Percentiles rank a stretch among this genome's conserved stretches.
These are phyloP conservation scores for Tetracladium setigerum DNA, from an alignment of 495 filamentous ascomycete species.

Conservation along the genomic window DNA sequence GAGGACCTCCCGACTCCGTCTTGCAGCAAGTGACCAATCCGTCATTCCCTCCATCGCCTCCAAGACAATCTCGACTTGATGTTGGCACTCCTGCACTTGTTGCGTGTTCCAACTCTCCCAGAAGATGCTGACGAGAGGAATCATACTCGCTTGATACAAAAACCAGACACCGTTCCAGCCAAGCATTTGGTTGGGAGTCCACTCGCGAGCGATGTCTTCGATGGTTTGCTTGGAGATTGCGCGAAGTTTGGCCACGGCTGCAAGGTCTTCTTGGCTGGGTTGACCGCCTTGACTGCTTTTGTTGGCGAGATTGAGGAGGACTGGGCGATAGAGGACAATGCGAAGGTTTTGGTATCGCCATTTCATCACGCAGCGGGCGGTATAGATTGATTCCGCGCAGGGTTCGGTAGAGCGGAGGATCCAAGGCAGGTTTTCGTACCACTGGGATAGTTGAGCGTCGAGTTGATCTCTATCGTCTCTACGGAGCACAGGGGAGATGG, in stretches of 20 bases:
- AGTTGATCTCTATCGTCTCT: slow-evolving; percentile 56
- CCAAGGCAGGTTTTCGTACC: slow-evolving; percentile 66
- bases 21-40: slow-evolving; percentile 63
- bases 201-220: slow-evolving; percentile 59
- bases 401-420: slow-evolving; percentile 62
- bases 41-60: slow-evolving; percentile 61
- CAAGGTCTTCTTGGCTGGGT: slow-evolving; percentile 59
- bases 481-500: slow-evolving; percentile 57
- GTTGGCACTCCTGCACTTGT: slow-evolving; percentile 26
- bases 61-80: slow-evolving; percentile 61
- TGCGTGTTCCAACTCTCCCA: slow-evolving; percentile 48
- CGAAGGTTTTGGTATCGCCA: slow-evolving; percentile 76
- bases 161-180: slow-evolving; percentile 84
- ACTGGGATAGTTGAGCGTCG: slow-evolving; percentile 60
- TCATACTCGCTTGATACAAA: slow-evolving; percentile 71
- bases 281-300: slow-evolving; percentile 46
- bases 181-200: slow-evolving; percentile 64
- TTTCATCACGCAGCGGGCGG: slow-evolving; percentile 68
- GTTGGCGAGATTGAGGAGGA: slow-evolving; percentile 63
- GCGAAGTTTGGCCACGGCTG: slow-evolving; percentile 60
- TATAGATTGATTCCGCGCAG: slow-evolving; percentile 62
- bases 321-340: slow-evolving; percentile 71
- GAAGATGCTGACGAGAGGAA: slow-evolving; percentile 66
- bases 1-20: slow-evolving; percentile 60
- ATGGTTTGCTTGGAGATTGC: slow-evolving; percentile 63